phyloP scores from a whole-genome alignment of 176 grass and related monocot species.

The maize (Zea mays) region Zm-B73-REFERENCE-NAM-5.0 NC_050105.1:140724001-140724500 shows the following conservation, averaged over 20 bases:
- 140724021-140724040: conserved; percentile 14
- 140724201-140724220: conserved; percentile 49
- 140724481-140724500: conserved; percentile 66
- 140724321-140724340: conserved; percentile 62
- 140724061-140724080: not conserved
- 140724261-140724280: conserved; percentile 40
- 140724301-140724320: conserved; percentile 62
- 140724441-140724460: conserved; percentile 61
- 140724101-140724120: conserved; percentile 29
- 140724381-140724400: conserved; percentile 40
- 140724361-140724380: conserved; percentile 71
- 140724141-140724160: conserved; percentile 63
- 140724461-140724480: conserved; percentile 73
- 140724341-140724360: conserved; percentile 57
- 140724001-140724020: not conserved
- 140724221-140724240: conserved; percentile 43
- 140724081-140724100: conserved; percentile 36
- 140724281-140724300: conserved; percentile 60
- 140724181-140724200: conserved; percentile 57
- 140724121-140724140: conserved; percentile 45
- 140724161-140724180: conserved; percentile 51
- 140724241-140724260: conserved; percentile 12
- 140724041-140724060: not conserved
- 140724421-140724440: conserved; percentile 53
- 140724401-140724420: conserved; percentile 59